Percentiles rank a stretch among this genome's conserved stretches.
phyloP scores from a whole-genome alignment of 2,329 filamentous ascomycete genomes.

The Zopfia rhizophila region DNA sequence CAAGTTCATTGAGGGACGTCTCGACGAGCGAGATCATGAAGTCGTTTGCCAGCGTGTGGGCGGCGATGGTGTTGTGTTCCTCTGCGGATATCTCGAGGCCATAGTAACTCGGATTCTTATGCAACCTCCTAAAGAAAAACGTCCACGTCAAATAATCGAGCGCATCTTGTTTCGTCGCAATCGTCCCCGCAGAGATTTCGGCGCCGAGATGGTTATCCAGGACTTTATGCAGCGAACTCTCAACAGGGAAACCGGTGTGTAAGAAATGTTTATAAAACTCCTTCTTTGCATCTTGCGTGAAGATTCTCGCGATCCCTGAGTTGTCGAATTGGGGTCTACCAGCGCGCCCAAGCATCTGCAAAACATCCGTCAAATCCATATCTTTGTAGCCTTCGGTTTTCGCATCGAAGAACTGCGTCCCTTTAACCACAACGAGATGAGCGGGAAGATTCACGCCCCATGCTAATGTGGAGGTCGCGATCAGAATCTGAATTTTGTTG shows the following conservation, averaged over 20 bases:
- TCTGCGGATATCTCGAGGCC: constrained; percentile 93
- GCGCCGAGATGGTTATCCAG: constrained; percentile 96
- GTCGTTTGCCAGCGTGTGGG: constrained; percentile 88
- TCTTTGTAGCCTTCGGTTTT: constrained; percentile 98
- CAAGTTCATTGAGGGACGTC: constrained; percentile 82
- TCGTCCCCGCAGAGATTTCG: constrained; percentile 92
- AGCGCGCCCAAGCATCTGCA: constrained; percentile 97
- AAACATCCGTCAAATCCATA: constrained; percentile 97
- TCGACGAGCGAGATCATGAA: constrained; percentile 96
- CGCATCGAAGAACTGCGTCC: constrained; percentile 97
- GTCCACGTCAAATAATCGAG: constrained; percentile 99
- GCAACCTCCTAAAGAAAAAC: constrained; percentile 96
- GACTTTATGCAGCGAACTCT: constrained; percentile 95
- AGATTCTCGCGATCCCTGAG: constrained; percentile 95
- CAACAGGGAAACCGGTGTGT: constrained; percentile 96
- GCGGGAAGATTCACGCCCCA: constrained; percentile 99
- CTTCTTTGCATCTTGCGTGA: constrained; percentile 97
- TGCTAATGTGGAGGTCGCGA: constrained; percentile 94
- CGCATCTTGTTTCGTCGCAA: constrained; percentile 94
- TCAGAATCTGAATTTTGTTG: constrained; percentile 97
- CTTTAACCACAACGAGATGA: constrained; percentile 96
- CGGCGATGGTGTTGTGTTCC: constrained; percentile 86
- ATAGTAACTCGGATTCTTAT: constrained; percentile 99
- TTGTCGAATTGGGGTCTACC: constrained; percentile 96
- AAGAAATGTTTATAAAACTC: constrained; percentile 99